Evolutionary conservation across 75 land plant species (phyloP).

Genomic region (Picea glauca): DNA sequence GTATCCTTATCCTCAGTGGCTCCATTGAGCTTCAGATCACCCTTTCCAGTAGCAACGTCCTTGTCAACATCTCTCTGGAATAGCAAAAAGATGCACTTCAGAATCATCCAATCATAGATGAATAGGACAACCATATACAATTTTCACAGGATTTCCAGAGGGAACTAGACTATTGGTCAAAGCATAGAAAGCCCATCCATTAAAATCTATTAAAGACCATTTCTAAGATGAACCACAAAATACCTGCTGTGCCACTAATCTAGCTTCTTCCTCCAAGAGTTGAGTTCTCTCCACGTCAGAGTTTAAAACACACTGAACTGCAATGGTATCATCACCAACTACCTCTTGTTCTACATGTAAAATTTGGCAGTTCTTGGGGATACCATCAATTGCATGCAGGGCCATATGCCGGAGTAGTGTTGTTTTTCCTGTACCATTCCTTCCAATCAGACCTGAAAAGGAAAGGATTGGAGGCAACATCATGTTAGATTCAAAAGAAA

Average conservation of each 20-base stretch:
- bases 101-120: slow-evolving; percentile 3
- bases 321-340: slow-evolving; percentile 83
- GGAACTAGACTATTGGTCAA: not conserved
- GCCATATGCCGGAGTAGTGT: slow-evolving; percentile 96
- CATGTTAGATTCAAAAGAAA: not conserved
- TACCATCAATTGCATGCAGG: slow-evolving; percentile 98
- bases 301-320: slow-evolving; percentile 91
- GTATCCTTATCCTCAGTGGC: slow-evolving; percentile 52
- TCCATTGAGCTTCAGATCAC: slow-evolving; percentile 22
- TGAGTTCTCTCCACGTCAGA: slow-evolving; percentile 81
- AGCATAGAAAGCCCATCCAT: slow-evolving; percentile 2
- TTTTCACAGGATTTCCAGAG: not conserved
- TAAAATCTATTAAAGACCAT: not conserved
- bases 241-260: slow-evolving; percentile 76
- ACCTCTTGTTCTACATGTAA: slow-evolving; percentile 99
- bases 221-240: not conserved
- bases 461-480: not conserved
- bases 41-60: slow-evolving; percentile 30
- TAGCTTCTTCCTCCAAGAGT: slow-evolving; percentile 91
- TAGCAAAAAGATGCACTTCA: slow-evolving; percentile 4
- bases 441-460: slow-evolving; percentile 90
- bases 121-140: slow-evolving; percentile 4
- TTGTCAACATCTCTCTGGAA: slow-evolving; percentile 51
- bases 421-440: slow-evolving; percentile 99
- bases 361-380: slow-evolving; percentile 93